phyloP scores from a whole-genome alignment of 2,329 filamentous ascomycete species.

The Sarocladium oryzae region DNA sequence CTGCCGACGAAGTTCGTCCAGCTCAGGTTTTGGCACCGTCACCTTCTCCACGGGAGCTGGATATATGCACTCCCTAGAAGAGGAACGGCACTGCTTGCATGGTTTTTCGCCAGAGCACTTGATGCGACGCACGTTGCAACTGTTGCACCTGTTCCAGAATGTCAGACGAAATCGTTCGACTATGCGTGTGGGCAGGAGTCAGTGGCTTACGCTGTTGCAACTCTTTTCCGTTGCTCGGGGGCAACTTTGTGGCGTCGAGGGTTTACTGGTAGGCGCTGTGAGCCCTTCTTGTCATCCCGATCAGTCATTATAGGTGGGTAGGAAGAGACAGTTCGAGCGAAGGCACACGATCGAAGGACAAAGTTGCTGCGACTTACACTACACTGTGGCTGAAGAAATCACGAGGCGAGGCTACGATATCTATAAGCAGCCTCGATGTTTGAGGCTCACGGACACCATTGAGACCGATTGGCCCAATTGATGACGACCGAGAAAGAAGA shows the following conservation, averaged over 20 bases:
- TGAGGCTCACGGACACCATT: background rate
- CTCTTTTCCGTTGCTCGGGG: slow-evolving; percentile 40
- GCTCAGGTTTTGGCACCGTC: slow-evolving; percentile 32
- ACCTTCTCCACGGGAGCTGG: slow-evolving; percentile 38
- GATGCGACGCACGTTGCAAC: slow-evolving; percentile 45
- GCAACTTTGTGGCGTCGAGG: slow-evolving; percentile 42
- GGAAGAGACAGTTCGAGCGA: background rate
- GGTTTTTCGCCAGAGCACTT: slow-evolving; percentile 46
- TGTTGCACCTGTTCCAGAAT: slow-evolving; percentile 36
- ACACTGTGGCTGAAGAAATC: background rate
- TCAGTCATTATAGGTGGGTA: background rate
- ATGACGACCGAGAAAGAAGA: background rate
- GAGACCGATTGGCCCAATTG: background rate
- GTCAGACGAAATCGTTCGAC: background rate
- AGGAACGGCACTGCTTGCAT: slow-evolving; percentile 37
- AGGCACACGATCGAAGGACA: too few species aligned
- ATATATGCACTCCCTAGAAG: slow-evolving; percentile 41
- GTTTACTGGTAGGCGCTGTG: slow-evolving; percentile 41
- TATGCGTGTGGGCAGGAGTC: background rate
- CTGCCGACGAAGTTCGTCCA: slow-evolving; percentile 33
- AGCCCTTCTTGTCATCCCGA: slow-evolving; percentile 10
- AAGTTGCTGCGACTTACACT: background rate
- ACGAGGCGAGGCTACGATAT: slow-evolving; percentile 3
- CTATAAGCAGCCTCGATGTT: background rate
- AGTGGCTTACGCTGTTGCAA: slow-evolving; percentile 40